These are phyloP conservation scores for Claviceps monticola DNA, from an alignment of 2,329 filamentous ascomycete species.

Conservation along the genomic window DNA sequence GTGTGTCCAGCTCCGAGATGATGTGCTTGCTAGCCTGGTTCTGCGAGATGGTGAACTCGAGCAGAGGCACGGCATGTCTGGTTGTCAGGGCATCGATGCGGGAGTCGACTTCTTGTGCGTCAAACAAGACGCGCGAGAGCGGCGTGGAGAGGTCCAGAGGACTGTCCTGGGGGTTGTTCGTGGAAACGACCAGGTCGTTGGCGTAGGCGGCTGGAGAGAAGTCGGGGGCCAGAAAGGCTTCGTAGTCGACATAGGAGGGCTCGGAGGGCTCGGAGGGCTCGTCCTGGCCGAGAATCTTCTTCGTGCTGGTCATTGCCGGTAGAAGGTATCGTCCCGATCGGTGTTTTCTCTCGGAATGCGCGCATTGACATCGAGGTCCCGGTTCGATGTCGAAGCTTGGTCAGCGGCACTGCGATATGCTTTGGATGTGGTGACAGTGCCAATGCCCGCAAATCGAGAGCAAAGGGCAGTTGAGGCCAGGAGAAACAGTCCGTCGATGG, in stretches of 20 bases:
- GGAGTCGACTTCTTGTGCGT: conserved; percentile 92
- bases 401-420: neutral
- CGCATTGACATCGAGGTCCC: neutral
- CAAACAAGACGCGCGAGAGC: conserved; percentile 84
- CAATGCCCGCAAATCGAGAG: no score
- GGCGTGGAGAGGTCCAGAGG: conserved; percentile 89
- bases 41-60: conserved; percentile 64
- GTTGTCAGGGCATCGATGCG: conserved; percentile 87
- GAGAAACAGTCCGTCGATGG: no score
- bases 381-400: neutral
- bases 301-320: neutral
- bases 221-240: conserved; percentile 68
- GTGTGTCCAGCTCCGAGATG: conserved; percentile 61
- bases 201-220: conserved; percentile 78
- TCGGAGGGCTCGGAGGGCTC: conserved; percentile 44
- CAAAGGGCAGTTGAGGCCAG: no score
- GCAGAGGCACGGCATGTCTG: conserved; percentile 65
- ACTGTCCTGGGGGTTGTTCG: conserved; percentile 83
- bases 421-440: neutral
- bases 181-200: conserved; percentile 74
- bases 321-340: neutral
- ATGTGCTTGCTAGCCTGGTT: conserved; percentile 59
- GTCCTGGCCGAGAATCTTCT: neutral
- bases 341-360: neutral
- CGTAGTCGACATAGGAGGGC: conserved; percentile 89